Evolutionary conservation across 2,329 filamentous ascomycete species (phyloP), one percentile per base, ranked within the genome.

Genomic region (Colletotrichum cordylinicola): DNA sequence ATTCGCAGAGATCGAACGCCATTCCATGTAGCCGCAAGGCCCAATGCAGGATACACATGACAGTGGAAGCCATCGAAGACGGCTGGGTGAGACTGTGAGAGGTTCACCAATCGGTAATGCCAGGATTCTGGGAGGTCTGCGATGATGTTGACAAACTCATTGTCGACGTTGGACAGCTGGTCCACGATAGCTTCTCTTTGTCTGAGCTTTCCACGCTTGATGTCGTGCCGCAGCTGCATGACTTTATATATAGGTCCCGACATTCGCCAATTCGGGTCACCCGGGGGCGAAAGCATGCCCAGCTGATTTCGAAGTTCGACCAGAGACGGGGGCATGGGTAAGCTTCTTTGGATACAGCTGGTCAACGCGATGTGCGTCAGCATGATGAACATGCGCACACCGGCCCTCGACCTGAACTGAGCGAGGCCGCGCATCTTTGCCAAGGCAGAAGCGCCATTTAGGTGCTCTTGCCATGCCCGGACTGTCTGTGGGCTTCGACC

Each of bases 351-450:
- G 31, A 90, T 85, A 79, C 89, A 90, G 78, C 86, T 88, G 76
- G 91, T 87, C 74, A 90, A 83, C 39, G 90, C 85, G 69, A 86
- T 87, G 70, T 90, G 86, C 37, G 85, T 88, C 35, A 91, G 84
- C 86, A 90, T 89, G 71, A 88, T 83, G 78, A 91, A 91, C 87
- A 91, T 88, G 70, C 87, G 84, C 48, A 85, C 82, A 5, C 89
- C 89, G 4, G 86, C 86, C 56, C 81, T 81, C 13, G 86, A 88
- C 52, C 79, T 81, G 77, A 91, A 87, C 74, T 90, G 89, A 4
- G 82, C 82, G 12, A 82, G 79, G 21, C 90, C 90, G 66, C 90
- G 86, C 77, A 91, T 83, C 67, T 84, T 85, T 10, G 89, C 87
- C 27, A 91, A 83, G 6, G 86, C 85, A 4, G 87, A 87, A 3